These are phyloP conservation scores for Lipomyces kockii DNA, from an alignment of 805 yeast genomes.

Conservation along the genomic window DNA sequence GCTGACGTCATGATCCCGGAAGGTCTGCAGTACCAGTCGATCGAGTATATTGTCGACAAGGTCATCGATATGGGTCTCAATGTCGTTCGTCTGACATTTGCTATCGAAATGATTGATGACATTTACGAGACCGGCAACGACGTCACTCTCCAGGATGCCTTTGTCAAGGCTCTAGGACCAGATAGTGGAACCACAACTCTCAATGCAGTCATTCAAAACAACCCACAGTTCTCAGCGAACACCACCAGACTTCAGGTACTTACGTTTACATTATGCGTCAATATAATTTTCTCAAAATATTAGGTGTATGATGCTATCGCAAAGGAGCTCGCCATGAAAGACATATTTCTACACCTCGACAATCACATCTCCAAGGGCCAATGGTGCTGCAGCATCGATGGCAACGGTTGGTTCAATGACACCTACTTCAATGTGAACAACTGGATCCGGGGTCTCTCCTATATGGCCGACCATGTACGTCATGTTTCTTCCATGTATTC, in stretches of 20 bases:
- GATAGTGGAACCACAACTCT: too few relatives aligned
- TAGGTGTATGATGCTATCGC: background rate
- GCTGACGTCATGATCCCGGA: too few relatives aligned
- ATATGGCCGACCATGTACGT: background rate
- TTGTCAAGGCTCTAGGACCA: background rate
- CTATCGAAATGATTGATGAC: background rate
- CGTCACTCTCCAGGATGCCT: background rate
- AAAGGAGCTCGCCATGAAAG: background rate
- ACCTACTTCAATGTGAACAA: background rate
- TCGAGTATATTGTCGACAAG: too few relatives aligned
- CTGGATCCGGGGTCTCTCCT: conserved; percentile 1
- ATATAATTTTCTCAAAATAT: too few relatives aligned
- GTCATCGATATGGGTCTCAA: background rate
- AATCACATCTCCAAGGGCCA: conserved; percentile 1
- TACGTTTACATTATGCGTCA: too few relatives aligned
- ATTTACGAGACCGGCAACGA: background rate
- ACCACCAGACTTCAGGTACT: too few relatives aligned
- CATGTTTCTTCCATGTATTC: background rate
- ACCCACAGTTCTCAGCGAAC: too few relatives aligned
- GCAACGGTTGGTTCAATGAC: conserved; percentile 6
- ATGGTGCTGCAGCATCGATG: conserved; percentile 1
- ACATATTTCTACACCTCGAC: conserved; percentile 1
- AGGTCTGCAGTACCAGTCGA: too few relatives aligned
- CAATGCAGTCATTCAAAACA: too few relatives aligned
- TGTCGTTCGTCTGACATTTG: background rate